A percentile compares a stretch with the other conserved stretches of the same genome.
Evolutionary conservation across 495 filamentous ascomycete genomes (phyloP).

Genomic region (Xylaria venustula): DNA sequence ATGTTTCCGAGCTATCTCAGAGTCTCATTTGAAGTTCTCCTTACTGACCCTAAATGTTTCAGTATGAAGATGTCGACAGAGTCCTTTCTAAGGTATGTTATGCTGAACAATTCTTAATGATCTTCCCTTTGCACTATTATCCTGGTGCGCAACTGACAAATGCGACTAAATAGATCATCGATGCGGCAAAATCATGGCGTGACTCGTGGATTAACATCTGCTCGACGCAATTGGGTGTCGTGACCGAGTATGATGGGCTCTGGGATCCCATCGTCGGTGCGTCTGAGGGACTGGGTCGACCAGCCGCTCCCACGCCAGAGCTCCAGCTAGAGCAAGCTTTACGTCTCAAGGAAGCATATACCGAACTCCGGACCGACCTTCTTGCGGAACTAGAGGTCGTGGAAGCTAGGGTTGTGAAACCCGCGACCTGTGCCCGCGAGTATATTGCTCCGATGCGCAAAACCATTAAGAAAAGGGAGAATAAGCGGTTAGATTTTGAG

Average conservation of each 20-base stretch:
- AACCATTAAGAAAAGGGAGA: conserved; percentile 87
- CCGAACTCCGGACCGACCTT: conserved; percentile 74
- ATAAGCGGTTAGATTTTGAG: conserved; percentile 89
- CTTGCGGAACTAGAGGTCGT: conserved; percentile 70
- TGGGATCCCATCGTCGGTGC: conserved; percentile 79
- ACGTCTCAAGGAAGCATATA: conserved; percentile 66
- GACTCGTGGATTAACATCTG: conserved; percentile 81
- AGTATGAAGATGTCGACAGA: conserved; percentile 78
- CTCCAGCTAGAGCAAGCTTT: conserved; percentile 64
- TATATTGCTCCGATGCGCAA: conserved; percentile 76
- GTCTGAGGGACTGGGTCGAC: conserved; percentile 49
- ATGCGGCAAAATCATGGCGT: conserved; percentile 77
- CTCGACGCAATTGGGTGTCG: conserved; percentile 65
- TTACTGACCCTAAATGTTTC: background rate
- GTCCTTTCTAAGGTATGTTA: conserved; percentile 65
- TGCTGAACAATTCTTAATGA: background rate
- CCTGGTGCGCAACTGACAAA: background rate
- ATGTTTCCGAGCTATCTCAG: background rate
- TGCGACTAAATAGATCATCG: conserved; percentile 62
- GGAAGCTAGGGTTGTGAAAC: conserved; percentile 69
- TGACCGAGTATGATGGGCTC: conserved; percentile 70
- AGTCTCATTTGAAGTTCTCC: background rate
- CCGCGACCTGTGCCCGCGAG: conserved; percentile 70
- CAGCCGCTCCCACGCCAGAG: conserved; percentile 62
- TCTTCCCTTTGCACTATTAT: background rate